A percentile compares a stretch with the other conserved stretches of the same genome.
These are phyloP conservation scores for Symbiodinium natans DNA, from an alignment of 73 alveolate species.

Conservation along the genomic window DNA sequence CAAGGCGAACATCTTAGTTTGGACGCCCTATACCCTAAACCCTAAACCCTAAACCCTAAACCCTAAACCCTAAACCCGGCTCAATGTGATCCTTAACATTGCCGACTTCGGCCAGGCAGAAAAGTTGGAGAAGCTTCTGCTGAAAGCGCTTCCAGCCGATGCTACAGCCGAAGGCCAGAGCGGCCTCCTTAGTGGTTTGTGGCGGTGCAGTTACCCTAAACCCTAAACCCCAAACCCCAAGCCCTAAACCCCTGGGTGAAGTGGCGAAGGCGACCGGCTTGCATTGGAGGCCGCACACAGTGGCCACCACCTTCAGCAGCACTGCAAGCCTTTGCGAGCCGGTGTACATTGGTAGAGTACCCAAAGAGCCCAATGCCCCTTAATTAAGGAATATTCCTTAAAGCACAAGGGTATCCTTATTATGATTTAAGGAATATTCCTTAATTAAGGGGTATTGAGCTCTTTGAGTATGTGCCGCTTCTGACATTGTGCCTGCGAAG, in stretches of 20 bases:
- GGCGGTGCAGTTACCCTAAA: neutral
- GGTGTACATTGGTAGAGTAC: neutral
- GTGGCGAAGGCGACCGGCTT: slow-evolving; percentile 17
- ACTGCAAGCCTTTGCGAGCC: neutral
- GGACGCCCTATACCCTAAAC: too few species aligned
- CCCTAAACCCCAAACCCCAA: neutral
- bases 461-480: neutral
- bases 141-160: slow-evolving; percentile 21
- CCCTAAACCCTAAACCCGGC: neutral
- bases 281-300: neutral
- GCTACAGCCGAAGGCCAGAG: neutral
- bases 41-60: neutral
- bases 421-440: neutral
- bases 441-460: neutral
- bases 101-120: slow-evolving; percentile 40
- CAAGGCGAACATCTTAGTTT: neutral
- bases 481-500: neutral
- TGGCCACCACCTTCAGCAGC: neutral
- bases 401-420: neutral
- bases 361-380: neutral
- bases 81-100: neutral
- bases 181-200: too few species aligned
- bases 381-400: neutral
- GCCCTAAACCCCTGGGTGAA: neutral
- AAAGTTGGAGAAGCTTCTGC: slow-evolving; percentile 27